Evolutionary conservation across 768 basidiomycete genomes (phyloP).

Genomic region (Cyathus striatus): DNA sequence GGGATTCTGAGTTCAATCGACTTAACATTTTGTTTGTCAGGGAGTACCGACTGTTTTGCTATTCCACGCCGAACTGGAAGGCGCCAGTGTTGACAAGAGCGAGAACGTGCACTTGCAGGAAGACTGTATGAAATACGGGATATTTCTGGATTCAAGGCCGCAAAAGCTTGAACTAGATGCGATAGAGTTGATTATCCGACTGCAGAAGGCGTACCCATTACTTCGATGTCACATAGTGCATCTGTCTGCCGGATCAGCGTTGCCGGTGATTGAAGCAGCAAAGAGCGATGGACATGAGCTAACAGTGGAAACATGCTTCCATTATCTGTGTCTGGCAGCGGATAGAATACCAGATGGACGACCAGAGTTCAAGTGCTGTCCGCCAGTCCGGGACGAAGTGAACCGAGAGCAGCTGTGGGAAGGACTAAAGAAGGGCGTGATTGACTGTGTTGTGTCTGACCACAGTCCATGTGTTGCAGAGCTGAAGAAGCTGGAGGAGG

Average conservation of each 20-base stretch:
- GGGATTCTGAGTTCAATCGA: no score
- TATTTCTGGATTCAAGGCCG: slow-evolving; percentile 86
- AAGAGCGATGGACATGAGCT: slow-evolving; percentile 59
- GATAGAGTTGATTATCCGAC: slow-evolving; percentile 66
- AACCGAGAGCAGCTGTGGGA: slow-evolving; percentile 81
- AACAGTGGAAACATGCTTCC: slow-evolving; percentile 96
- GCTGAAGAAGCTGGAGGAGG: slow-evolving; percentile 73
- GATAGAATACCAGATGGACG: slow-evolving; percentile 67
- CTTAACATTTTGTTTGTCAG: slow-evolving; percentile 29
- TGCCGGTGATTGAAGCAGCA: slow-evolving; percentile 72
- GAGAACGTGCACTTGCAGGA: slow-evolving; percentile 37
- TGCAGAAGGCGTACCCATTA: slow-evolving; percentile 57
- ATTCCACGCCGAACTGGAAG: slow-evolving; percentile 89
- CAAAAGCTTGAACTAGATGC: slow-evolving; percentile 75
- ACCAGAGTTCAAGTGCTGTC: slow-evolving; percentile 95
- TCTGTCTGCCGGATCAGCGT: slow-evolving; percentile 79
- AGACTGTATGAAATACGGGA: no score
- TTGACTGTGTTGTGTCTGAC: slow-evolving; percentile 94
- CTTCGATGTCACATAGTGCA: slow-evolving; percentile 94
- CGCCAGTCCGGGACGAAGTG: slow-evolving; percentile 72
- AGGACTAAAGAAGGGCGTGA: slow-evolving; percentile 74
- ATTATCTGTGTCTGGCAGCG: slow-evolving; percentile 82
- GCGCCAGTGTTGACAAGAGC: not conserved
- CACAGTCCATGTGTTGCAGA: slow-evolving; percentile 87
- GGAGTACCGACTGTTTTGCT: slow-evolving; percentile 65